Conservation (phyloP, 73 alveolate species). For the Paramecium biaurelia region DNA sequence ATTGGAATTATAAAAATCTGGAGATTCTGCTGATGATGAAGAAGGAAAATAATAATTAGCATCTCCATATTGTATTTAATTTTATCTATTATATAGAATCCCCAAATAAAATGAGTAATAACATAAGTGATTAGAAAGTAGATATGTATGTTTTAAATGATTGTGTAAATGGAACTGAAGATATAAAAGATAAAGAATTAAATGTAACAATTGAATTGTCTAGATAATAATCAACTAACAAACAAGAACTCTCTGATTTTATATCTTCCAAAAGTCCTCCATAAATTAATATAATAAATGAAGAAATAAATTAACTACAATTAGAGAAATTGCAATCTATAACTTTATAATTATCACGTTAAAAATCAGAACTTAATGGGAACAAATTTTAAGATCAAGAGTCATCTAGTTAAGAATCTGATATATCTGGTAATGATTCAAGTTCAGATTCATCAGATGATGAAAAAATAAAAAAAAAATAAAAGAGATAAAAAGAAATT, state of each 20-base stretch:
- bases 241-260: neutral
- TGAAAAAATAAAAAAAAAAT: neutral
- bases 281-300: neutral
- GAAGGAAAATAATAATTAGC: neutral
- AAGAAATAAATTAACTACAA: neutral
- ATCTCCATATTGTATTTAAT: neutral
- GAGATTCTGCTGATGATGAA: conserved; percentile 50
- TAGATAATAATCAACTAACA: neutral
- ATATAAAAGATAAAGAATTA: neutral
- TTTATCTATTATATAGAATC: neutral
- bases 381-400: neutral
- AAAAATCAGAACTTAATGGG: neutral
- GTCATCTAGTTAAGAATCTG: neutral
- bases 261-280: neutral
- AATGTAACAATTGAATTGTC: neutral
- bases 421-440: neutral
- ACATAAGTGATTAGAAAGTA: neutral
- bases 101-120: neutral
- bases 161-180: neutral
- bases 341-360: neutral
- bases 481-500: neutral
- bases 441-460: neutral
- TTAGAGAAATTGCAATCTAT: neutral
- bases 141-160: neutral
- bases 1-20: neutral